These are phyloP conservation scores for Cyphellophora europaea DNA, from an alignment of 2,329 filamentous ascomycete genomes.

Conservation along the genomic window DNA sequence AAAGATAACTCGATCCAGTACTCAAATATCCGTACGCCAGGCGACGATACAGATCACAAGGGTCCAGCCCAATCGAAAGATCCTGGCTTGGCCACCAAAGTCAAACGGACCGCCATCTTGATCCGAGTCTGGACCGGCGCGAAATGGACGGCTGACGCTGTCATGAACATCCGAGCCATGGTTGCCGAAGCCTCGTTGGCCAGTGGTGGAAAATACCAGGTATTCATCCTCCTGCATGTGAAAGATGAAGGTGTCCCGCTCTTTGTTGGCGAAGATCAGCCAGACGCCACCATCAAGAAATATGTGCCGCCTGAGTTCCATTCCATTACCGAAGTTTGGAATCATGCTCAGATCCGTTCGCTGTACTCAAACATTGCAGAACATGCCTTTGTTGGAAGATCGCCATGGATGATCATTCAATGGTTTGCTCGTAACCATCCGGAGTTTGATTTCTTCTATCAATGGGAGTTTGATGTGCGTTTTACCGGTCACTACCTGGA, in stretches of 20 bases:
- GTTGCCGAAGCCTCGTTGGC: conserved; percentile 73
- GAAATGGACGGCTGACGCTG: conserved; percentile 67
- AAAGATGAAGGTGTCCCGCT: conserved; percentile 62
- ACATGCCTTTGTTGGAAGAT: conserved; percentile 19
- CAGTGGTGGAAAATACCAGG: conserved; percentile 77
- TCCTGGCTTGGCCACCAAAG: conserved; percentile 17
- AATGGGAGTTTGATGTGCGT: conserved; percentile 77
- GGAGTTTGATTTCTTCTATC: conserved; percentile 75
- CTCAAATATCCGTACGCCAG: conserved; percentile 15
- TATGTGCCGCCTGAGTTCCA: conserved; percentile 62
- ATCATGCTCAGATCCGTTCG: conserved; percentile 26
- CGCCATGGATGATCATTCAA: conserved; percentile 63
- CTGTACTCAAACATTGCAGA: conserved; percentile 20
- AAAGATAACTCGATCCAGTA: conserved; percentile 20
- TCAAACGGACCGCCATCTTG: conserved; percentile 62
- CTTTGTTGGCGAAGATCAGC: conserved; percentile 61
- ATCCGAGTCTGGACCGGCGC: conserved; percentile 78
- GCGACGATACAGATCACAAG: conserved; percentile 15
- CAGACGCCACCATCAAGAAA: conserved; percentile 45
- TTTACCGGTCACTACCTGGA: conserved; percentile 77
- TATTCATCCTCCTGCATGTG: conserved; percentile 73
- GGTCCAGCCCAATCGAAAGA: conserved; percentile 8
- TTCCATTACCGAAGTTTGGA: conserved; percentile 65
- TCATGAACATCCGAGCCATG: conserved; percentile 73
- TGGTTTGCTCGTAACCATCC: conserved; percentile 67